Percentiles rank a stretch among this genome's conserved stretches.
Conservation (phyloP, 2,329 filamentous ascomycete species). For the Huntiella omanensis region DNA sequence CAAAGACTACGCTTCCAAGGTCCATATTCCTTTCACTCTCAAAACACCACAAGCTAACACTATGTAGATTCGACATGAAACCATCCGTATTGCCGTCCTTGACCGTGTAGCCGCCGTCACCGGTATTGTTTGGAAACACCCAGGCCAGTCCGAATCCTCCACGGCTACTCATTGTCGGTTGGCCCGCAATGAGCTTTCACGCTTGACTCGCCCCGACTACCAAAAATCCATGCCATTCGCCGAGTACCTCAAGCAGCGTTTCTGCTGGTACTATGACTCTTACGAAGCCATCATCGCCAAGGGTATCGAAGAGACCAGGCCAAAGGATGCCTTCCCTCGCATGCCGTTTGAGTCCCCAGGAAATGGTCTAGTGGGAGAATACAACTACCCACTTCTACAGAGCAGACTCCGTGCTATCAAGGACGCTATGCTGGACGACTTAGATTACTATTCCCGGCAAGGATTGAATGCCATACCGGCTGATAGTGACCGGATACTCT, state of each 20-base stretch:
- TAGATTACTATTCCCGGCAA: constrained; percentile 48
- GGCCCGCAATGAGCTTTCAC: no score
- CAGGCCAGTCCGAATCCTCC: no score
- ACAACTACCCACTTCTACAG: constrained; percentile 60
- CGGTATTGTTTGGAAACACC: no score
- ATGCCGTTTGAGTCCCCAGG: constrained; percentile 71
- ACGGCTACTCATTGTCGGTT: no score
- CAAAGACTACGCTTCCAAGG: no score
- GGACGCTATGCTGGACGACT: constrained; percentile 52
- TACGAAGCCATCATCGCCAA: constrained; percentile 56
- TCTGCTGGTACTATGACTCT: constrained; percentile 89
- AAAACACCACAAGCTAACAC: neutral
- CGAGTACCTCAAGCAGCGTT: constrained; percentile 76
- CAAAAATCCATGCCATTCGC: constrained; percentile 52
- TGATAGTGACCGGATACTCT: constrained; percentile 36
- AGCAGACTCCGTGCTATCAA: constrained; percentile 51
- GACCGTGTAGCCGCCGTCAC: constrained; percentile 41
- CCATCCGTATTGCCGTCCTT: constrained; percentile 68
- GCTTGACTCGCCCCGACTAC: no score
- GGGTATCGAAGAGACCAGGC: constrained; percentile 42
- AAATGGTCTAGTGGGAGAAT: constrained; percentile 75
- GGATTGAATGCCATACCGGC: constrained; percentile 58
- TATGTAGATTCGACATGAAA: constrained; percentile 70
- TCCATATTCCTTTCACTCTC: no score
- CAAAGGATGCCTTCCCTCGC: constrained; percentile 45